Base-by-base conservation (phyloP, 306 rosid species). In the Fagus sylvatica region DNA sequence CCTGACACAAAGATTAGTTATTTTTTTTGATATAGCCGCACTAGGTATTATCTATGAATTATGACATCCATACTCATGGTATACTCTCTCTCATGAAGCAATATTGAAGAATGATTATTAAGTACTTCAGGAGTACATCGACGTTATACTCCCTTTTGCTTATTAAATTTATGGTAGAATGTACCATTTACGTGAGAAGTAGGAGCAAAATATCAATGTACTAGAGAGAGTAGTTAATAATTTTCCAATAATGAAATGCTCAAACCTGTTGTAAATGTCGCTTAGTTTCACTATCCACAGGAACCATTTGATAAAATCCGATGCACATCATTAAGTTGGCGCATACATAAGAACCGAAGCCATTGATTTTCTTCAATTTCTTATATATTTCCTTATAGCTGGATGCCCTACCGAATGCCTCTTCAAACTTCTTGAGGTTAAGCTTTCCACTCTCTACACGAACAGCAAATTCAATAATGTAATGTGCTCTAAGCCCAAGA, bases 281-380 rank as follows among this genome's bases (percentile, higher is more conserved):
- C 34, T 57, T 51, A 5, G 84, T 84, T 73, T 84, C 87, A 2
- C 82, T 48, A 49, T 84, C 87, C 3, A 17, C 59, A 0, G 87
- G 84, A 70, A 84, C 43, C 46, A 17, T 53, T 7, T 74, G 74
- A 73, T 84, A 84, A 49, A 12, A 19, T 37, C 87, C 76, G 5
- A 84, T 40, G 53, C 85, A 84, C 85, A 77, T 84, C 51, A 80
- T 11, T 3, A 75, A 4, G n/a, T 22, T 84, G 60, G 82, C 82
- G 3, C 53, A 73, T 43, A 74, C 34, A 69, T 73, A 84, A 1
- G 69, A 30, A 42, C 87, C 84, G 64, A 84, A 77, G 5, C 87
- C 87, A 41, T 77, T 79, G 16, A 83, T 65, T 22, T 62, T 54
- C 17, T 2, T 53, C 17, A 83, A 37, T 17, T 51, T 39, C 0